Base-by-base conservation (phyloP, 441 rosid species). In the Arabidopsis lyrata region DNA sequence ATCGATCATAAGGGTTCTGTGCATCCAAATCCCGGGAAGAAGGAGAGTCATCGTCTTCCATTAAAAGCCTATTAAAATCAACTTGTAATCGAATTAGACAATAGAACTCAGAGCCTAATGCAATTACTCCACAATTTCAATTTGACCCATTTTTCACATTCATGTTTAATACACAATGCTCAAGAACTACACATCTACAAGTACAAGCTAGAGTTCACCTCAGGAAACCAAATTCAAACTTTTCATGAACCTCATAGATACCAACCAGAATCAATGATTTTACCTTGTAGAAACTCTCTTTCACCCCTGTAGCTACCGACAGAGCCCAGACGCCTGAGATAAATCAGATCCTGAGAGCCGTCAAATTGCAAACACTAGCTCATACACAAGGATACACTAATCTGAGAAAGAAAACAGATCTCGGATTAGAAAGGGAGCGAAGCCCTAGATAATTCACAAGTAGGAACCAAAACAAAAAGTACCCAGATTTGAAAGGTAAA, bases 21-120 rank as follows among this genome's bases (percentile, higher is more conserved):
- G 80, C 74, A 61, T 75, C 80, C 68, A 75, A 75, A 68, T 75
- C 84, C 59, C 76, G 73, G 68, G 85, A 78, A 22, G 74, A 69
- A 62, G 70, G 45, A 60, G 76, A 78, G 69, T 55, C 70, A 66
- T 72, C 78, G 54, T 67, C 77, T 62, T 78, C 81, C 81, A 78
- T 78, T 39, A 62, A 72, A 47, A 39, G 6, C 81, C 81, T 78
- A 72, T 61, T 20, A 58, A 77, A 60, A 77, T 24, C 61, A 72
- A 77, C 57, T 77, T 35, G 64, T 34, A 66, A 66, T 45, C 7
- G 69, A 16, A 66, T 38, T 58, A 65, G 61, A 56, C 29, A 52
- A 41, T 13, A 41, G 39, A 1, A 29, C 44, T 50, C n/a, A 50
- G 8, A 61, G 7, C 68, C 50, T 16, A 38, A 63, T 32, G 58